A percentile compares a stretch with the other conserved stretches of the same genome.
These are phyloP conservation scores for Verticillium isaacii DNA, from an alignment of 2,329 filamentous ascomycete genomes.

Conservation along the genomic window DNA sequence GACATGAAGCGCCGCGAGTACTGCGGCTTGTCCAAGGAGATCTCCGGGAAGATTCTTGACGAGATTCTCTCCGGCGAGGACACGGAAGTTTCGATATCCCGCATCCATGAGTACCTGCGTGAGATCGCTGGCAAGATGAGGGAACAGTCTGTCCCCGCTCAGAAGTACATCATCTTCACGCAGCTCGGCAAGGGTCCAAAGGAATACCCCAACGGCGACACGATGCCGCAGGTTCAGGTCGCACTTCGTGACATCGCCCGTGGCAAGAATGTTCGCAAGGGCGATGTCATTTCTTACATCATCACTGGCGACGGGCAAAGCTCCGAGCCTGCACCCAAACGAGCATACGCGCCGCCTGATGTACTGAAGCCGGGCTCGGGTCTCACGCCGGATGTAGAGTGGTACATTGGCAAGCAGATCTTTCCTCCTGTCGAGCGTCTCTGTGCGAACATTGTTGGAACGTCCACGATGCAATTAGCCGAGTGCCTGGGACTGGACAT, in stretches of 20 bases:
- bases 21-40: constrained; percentile 91
- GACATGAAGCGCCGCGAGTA: constrained; percentile 98
- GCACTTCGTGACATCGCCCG: constrained; percentile 82
- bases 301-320: constrained; percentile 70
- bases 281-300: constrained; percentile 95
- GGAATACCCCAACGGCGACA: constrained; percentile 90
- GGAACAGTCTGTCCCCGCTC: constrained; percentile 64
- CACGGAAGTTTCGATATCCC: constrained; percentile 77
- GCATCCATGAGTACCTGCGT: constrained; percentile 89
- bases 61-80: constrained; percentile 94
- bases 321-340: constrained; percentile 74
- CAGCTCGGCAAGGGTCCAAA: constrained; percentile 92
- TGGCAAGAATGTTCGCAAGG: constrained; percentile 83
- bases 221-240: constrained; percentile 96
- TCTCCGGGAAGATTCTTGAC: constrained; percentile 83
- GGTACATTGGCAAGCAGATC: constrained; percentile 97
- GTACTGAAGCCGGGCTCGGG: constrained; percentile 71
- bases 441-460: constrained; percentile 91
- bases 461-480: constrained; percentile 82
- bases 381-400: constrained; percentile 87
- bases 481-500: constrained; percentile 92
- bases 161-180: constrained; percentile 96
- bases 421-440: constrained; percentile 96
- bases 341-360: constrained; percentile 83
- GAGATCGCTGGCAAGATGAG: constrained; percentile 86